phyloP scores from a whole-genome alignment of 148 eudicot genomes.

The Rhododendron ovatum region DNA sequence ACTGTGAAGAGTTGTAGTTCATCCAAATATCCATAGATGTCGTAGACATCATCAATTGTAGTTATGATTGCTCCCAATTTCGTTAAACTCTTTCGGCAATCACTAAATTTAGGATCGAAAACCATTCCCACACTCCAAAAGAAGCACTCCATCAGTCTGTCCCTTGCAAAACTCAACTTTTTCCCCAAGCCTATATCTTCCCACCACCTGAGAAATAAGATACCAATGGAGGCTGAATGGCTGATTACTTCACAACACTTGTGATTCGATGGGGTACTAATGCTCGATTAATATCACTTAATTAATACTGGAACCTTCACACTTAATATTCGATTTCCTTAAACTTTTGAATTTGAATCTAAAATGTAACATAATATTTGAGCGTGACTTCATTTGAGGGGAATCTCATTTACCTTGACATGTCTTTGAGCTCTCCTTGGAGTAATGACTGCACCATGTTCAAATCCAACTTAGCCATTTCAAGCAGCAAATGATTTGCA shows the following conservation, averaged over 20 bases:
- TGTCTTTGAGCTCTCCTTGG: too few species aligned
- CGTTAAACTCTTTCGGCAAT: constrained; percentile 12
- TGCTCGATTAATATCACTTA: too few species aligned
- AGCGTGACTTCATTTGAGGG: too few species aligned
- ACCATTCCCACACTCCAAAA: constrained; percentile 8
- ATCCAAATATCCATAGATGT: constrained; percentile 23
- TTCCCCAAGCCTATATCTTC: background rate
- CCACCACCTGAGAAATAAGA: constrained; percentile 15
- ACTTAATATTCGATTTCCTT: too few species aligned
- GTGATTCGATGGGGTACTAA: background rate
- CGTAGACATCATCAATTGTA: constrained; percentile 32
- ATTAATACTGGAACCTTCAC: too few species aligned
- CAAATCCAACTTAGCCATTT: background rate
- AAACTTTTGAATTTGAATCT: too few species aligned
- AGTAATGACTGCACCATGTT: too few species aligned
- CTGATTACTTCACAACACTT: background rate
- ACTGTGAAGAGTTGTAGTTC: constrained; percentile 21
- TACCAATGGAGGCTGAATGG: background rate
- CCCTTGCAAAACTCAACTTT: constrained; percentile 17
- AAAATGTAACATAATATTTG: too few species aligned
- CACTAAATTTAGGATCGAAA: constrained; percentile 10
- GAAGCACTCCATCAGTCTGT: constrained; percentile 12
- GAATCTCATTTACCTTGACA: constrained; percentile 14
- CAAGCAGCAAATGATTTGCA: constrained; percentile 6
- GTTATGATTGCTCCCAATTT: constrained; percentile 10